Conservation (phyloP, 495 filamentous ascomycete species). For the Lichenothelia convexa region DNA sequence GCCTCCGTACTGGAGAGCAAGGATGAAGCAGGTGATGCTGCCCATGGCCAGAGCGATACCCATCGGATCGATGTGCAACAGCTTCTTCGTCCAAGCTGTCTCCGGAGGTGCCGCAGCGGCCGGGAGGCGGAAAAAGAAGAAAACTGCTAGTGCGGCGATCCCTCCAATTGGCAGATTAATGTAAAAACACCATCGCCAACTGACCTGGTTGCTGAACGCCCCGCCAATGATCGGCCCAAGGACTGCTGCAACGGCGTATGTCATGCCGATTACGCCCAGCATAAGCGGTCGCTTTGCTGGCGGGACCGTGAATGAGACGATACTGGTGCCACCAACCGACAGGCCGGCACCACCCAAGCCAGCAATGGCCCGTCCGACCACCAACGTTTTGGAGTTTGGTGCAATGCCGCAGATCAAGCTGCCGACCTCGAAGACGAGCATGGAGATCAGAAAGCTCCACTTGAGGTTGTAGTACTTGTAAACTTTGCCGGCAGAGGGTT, state of each 20-base stretch:
- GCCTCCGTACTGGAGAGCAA: conserved; percentile 9
- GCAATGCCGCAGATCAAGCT: conserved; percentile 1
- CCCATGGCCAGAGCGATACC: not conserved
- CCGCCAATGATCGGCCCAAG: conserved; percentile 15
- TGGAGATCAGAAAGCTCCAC: conserved; percentile 1
- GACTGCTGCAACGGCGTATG: conserved; percentile 4
- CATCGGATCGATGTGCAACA: conserved; percentile 1
- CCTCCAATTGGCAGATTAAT: conserved; percentile 7
- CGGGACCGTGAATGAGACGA: conserved; percentile 8
- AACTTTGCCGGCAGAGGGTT: conserved; percentile 4
- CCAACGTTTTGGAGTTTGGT: conserved; percentile 2
- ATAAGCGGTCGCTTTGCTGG: conserved; percentile 4
- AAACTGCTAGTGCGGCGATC: not conserved
- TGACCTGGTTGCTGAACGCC: conserved; percentile 15
- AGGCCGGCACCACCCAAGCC: conserved; percentile 11
- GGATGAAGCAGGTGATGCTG: conserved; percentile 2
- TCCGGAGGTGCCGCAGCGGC: not conserved
- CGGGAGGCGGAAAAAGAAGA: not conserved
- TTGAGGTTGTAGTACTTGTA: conserved; percentile 4
- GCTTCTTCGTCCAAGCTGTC: not conserved
- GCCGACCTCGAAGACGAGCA: conserved; percentile 3
- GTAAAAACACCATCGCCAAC: conserved; percentile 13
- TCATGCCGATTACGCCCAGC: conserved; percentile 5
- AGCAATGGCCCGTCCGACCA: conserved; percentile 4
- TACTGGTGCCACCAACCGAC: conserved; percentile 15